phyloP scores from a whole-genome alignment of 306 rosid species.

The Malus fusca region DNA sequence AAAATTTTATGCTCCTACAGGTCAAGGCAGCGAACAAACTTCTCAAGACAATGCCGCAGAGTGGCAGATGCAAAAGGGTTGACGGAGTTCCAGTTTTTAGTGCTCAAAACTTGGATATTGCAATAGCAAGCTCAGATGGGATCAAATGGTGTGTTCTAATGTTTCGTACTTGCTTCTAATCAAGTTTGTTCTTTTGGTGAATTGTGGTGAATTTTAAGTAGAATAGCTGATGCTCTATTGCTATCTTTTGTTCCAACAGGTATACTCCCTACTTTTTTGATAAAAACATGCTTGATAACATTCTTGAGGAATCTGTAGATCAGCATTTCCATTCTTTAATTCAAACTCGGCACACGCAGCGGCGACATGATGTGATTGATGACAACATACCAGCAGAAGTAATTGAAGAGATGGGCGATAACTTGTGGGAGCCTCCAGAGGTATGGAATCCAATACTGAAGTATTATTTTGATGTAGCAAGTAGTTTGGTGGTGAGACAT shows the following conservation, averaged over 20 bases:
- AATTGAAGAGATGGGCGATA: slow-evolving; percentile 89
- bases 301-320: slow-evolving; percentile 97
- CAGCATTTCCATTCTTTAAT: slow-evolving; percentile 88
- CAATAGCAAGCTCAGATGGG: slow-evolving; percentile 84
- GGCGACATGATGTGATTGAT: slow-evolving; percentile 81
- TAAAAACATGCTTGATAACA: slow-evolving; percentile 88
- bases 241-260: slow-evolving; percentile 49
- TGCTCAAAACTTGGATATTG: slow-evolving; percentile 91
- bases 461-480: not conserved
- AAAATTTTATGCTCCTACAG: slow-evolving; percentile 27
- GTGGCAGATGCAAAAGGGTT: slow-evolving; percentile 53
- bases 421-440: slow-evolving; percentile 90
- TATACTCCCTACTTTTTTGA: slow-evolving; percentile 97
- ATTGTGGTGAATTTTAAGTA: slow-evolving; percentile 5
- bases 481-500: not conserved
- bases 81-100: slow-evolving; percentile 97
- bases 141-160: slow-evolving; percentile 62
- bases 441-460: slow-evolving; percentile 29
- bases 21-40: slow-evolving; percentile 91
- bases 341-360: slow-evolving; percentile 91
- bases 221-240: slow-evolving; percentile 20
- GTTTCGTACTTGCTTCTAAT: slow-evolving; percentile 10
- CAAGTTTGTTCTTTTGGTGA: not conserved
- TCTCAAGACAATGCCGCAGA: slow-evolving; percentile 50
- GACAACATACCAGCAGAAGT: slow-evolving; percentile 83